Evolutionary conservation across 352 stramenopile genomes (phyloP), one percentile per base, ranked within the genome.

Genomic region (Phytophthora pistaciae): DNA sequence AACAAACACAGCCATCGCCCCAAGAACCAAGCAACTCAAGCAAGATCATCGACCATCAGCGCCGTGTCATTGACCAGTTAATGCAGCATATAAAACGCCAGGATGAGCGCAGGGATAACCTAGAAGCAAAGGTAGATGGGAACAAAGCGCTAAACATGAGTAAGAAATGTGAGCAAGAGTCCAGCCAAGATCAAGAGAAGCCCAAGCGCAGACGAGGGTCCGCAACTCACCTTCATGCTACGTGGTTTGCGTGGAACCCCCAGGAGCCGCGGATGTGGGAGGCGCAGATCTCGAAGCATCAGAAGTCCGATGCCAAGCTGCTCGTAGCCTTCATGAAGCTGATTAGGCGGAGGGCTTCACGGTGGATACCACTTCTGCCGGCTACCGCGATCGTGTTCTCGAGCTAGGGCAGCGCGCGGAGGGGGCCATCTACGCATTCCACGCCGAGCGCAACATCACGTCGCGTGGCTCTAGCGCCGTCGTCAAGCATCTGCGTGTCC

Each of bases 181-280:
- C 40, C 13, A 49, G 16, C 16, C 6, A 44, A 21, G 40, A 21
- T 21, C 14, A 64, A 42, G 59, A 64, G 36, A 61, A 57, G 6
- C 46, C 40, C 40, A 49, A 49, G 40, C 16, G 16, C 16, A 49
- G 52, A 44, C 18, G 46, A 23, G 40, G 33, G 16, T 18, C 25
- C 23, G 56, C 65, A 7, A 68, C 66, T 59, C 53, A 73, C 66
- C 66, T 68, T 36, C 42, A 53, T 7, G 54, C 42, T 4, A 66
- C 33, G 5, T 76, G 69, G 69, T 76, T 68, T 20, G 40, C 62
- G 4, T 75, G 57, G 57, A 68, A 70, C 50, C n/a, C 52, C 0
- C 56, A 60, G 3, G 46, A 72, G 23, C 53, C 68, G 3, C 55
- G 33, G 18, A 21, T 72, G 40, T 74, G 66, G 60, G 36, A 48